Percentiles rank a stretch among this genome's conserved stretches.
Conservation (phyloP, 2,329 filamentous ascomycete species). For the Neophaeococcomyces mojaviensis region DNA sequence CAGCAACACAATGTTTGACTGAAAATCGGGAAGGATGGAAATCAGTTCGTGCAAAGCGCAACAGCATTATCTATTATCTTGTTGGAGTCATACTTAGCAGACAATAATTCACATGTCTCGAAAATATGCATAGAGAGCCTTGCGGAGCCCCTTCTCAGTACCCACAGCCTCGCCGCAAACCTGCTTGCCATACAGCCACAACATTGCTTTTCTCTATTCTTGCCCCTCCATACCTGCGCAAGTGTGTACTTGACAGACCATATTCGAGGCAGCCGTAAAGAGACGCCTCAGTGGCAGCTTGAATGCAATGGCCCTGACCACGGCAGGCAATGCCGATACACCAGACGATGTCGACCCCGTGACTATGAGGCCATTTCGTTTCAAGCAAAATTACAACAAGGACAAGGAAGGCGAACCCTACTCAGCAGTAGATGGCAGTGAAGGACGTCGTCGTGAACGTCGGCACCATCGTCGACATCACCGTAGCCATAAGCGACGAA, state of each 20-base stretch:
- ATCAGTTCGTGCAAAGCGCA: neutral
- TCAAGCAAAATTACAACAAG: slow-evolving; percentile 15
- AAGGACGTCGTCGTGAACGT: slow-evolving; percentile 19
- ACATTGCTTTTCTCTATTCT: too few species aligned
- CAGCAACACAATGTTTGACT: neutral
- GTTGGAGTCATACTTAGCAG: neutral
- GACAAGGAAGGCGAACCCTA: slow-evolving; percentile 2
- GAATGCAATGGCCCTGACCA: neutral
- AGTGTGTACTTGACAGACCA: too few species aligned
- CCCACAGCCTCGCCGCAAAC: too few species aligned
- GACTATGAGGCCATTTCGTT: slow-evolving; percentile 16
- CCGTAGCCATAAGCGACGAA: slow-evolving; percentile 24
- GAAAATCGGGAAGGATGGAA: neutral
- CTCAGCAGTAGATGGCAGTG: neutral
- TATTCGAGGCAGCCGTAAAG: too few species aligned
- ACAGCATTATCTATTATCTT: slow-evolving; percentile 1
- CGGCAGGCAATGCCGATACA: neutral
- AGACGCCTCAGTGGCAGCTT: neutral
- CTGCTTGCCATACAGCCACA: too few species aligned
- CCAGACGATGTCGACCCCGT: neutral
- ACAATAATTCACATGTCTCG: neutral
- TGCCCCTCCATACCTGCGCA: too few species aligned
- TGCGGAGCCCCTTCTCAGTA: too few species aligned
- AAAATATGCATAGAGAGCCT: neutral
- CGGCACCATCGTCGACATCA: slow-evolving; percentile 22